Evolutionary conservation across 306 rosid genomes (phyloP).

Genomic region (Hippophae rhamnoides): DNA sequence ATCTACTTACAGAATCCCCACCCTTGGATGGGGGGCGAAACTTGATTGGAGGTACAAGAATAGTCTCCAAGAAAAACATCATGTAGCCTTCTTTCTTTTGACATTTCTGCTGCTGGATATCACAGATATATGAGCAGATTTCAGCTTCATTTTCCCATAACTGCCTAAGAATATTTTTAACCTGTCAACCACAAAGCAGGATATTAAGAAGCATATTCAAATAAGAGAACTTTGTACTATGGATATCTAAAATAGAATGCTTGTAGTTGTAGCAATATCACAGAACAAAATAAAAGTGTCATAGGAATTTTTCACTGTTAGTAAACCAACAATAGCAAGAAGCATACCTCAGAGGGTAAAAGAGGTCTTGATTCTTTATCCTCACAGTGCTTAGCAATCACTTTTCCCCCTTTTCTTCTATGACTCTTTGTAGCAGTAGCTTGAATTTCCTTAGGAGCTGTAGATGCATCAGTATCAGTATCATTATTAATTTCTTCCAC

Average conservation of each 20-base stretch:
- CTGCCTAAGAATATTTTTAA: slow-evolving; percentile 34
- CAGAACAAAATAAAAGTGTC: not conserved
- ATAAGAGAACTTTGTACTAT: not conserved
- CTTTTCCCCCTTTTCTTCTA: slow-evolving; percentile 13
- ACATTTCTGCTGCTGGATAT: slow-evolving; percentile 60
- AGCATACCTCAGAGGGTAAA: slow-evolving; percentile 65
- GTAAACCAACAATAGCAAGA: slow-evolving; percentile 10
- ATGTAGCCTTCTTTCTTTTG: slow-evolving; percentile 55
- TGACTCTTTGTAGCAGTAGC: slow-evolving; percentile 22
- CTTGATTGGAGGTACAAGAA: slow-evolving; percentile 84
- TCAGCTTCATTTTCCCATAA: slow-evolving; percentile 72
- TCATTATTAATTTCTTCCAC: slow-evolving; percentile 33
- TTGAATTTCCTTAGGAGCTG: slow-evolving; percentile 8
- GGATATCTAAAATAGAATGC: not conserved
- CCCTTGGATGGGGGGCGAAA: slow-evolving; percentile 85
- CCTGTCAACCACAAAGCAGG: slow-evolving; percentile 32
- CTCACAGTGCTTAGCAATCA: slow-evolving; percentile 22
- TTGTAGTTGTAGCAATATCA: no score
- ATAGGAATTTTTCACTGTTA: not conserved
- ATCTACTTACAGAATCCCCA: slow-evolving; percentile 62
- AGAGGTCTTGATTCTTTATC: slow-evolving; percentile 39
- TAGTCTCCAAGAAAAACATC: slow-evolving; percentile 74
- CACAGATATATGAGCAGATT: slow-evolving; percentile 51
- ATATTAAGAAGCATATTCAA: slow-evolving; percentile 1
- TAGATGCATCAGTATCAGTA: slow-evolving; percentile 26